Base-by-base conservation (phyloP, 306 rosid species). In the Castanospermum australe region DNA sequence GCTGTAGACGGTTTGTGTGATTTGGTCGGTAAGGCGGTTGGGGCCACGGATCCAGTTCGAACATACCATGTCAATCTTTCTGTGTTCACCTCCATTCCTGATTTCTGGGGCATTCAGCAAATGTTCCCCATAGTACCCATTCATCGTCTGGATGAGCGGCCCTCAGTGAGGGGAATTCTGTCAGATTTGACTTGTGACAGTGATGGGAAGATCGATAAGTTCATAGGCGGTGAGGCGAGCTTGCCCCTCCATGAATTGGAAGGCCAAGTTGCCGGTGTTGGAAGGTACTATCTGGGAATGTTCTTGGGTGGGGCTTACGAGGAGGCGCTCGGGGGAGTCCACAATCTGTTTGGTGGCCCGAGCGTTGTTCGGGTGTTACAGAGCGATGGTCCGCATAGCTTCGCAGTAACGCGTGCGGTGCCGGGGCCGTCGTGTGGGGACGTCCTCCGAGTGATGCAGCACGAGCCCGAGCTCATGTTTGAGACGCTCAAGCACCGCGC, bases 281-380 rank as follows among this genome's bases (percentile, higher is more conserved):
- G 73, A 9, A 73, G 83, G 70, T 95, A 96, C 89, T 96, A 88
- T 75, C 72, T 96, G 74, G 99, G 98, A 80, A 96, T 96, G 99
- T 96, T 96, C 87, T 84, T 96, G 87, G 99, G 98, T 4, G 99
- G 99, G 89, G 98, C 99, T 68, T 96, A 96, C 59, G 91, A 96
- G 98, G 99, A 96, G 93, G 98, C 99, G 20, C 96, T 96, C 24
- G 99, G 99, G 4, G 99, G 99, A 20, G 32, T 93, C 73, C 99
- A 96, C 85, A 96, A 96, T 87, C 86, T 96, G 79, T 96, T 96
- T 18, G 96, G 96, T 47, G 93, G 94, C 66, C 99, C 99, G 35
- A 93, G 97, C 73, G 90, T 91, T 4, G 93, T 93, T 50, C 88
- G 99, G 82, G 98, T 96, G 54, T 83, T 79, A 39, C 99, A 96